Evolutionary conservation across 2,329 filamentous ascomycete genomes (phyloP), one percentile per base, ranked within the genome.

Genomic region (Fusarium armeniacum): DNA sequence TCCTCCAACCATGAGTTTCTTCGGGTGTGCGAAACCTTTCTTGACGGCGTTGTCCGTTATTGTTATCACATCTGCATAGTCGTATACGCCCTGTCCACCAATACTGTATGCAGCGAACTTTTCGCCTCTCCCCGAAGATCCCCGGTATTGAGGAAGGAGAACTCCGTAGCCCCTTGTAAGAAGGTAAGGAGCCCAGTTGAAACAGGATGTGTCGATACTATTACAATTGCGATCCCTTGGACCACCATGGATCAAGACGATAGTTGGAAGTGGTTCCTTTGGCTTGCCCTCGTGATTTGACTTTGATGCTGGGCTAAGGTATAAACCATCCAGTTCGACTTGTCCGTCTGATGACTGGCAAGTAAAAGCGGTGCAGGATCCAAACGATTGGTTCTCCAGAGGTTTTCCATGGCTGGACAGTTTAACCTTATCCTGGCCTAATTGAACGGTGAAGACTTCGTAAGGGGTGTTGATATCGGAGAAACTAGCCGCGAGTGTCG

Each of bases 131-230:
- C 76, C 76, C 15, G 59, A 72, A 22, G 76, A 75, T 26, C 81
- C 81, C 15, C 80, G 78, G 49, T 82, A 83, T 56, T 82, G 79
- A 1, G 77, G 74, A 3, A 76, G 67, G 6, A 83, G 71, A n/a
- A 82, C 53, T 1, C 73, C 77, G 41, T 80, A 81, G n/a, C 81
- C 80, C 11, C 73, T 71, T 8, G 74, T 58, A 5, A 82, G 73
- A 12, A 81, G 66, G 18, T 74, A 75, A 3, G 78, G 75, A 1
- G 73, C 65, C 74, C 75, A 79, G 43, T 71, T 71, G 38, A 69
- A 72, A 32, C 40, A 43, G 0, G 65, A n/a, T 5, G 70, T 46
- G 40, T 79, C 72, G 58, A 82, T 81, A 7, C 18, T 18, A 36
- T 76, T 30, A 1, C 45, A 62, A 13, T 71, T 18, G 7, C 56